Base-by-base conservation (phyloP, 2,329 filamentous ascomycete species). In the Emmonsiellopsis sp. region DNA sequence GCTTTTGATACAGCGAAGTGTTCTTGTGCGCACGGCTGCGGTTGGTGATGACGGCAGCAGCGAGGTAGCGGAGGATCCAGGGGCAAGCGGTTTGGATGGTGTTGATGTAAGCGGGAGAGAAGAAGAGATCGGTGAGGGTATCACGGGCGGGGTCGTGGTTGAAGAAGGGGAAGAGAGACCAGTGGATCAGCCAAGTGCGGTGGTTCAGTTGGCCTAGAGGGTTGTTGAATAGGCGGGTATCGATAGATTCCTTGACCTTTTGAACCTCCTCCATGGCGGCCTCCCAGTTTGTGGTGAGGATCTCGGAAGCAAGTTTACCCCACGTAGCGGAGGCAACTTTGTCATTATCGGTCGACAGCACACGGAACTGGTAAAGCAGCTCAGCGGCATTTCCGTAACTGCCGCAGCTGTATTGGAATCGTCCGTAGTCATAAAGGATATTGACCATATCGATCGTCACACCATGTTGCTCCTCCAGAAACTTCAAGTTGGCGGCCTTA, bases 401-500 rank as follows among this genome's bases (percentile, higher is more conserved):
- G 61, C 93, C 93, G 70, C 91, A 96, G 77, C 88, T 92, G 78
- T 97, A 98, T 77, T 95, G 89, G 76, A 96, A 96, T 72, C 93
- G 88, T 63, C 93, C 93, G 66, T 90, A 95, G 66, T 96, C 90
- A 75, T 92, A 95, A 53, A 98, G 85, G 61, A 87, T 87, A 74
- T 97, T 87, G 62, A 98, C 90, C 88, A 95, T 96, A 58, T 96
- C 90, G 64, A 86, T 80, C 39, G 91, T 96, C 61, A 97, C 93
- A 61, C 86, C 88, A 74, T 98, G 92, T 66, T 93, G 87, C 74
- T 95, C 93, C 80, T 97, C 95, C 60, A 98, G 76, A 71, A 92
- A 98, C 71, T 92, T 89, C 85, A 98, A 86, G 79, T 98, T 98
- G 75, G 92, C 91, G 68, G 91, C 88, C 81, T 98, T 98, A 80